Percentiles rank a stretch among this genome's conserved stretches.
These are phyloP conservation scores for Ustilaginoidea virens DNA, from an alignment of 2,329 filamentous ascomycete species.

Conservation along the genomic window DNA sequence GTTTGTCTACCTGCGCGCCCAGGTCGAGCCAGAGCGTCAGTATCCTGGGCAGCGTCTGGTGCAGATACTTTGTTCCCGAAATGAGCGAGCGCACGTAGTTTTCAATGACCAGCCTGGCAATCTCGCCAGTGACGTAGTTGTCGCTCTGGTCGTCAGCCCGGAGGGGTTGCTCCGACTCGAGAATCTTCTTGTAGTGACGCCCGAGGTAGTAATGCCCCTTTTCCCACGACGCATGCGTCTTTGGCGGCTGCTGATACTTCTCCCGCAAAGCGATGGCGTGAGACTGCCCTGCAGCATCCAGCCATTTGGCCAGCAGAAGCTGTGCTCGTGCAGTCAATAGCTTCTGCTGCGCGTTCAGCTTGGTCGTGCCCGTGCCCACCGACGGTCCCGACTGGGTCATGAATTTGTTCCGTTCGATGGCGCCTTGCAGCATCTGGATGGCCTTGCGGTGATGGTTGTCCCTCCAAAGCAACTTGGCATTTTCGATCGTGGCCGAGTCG, in stretches of 20 bases:
- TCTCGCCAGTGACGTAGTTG: constrained; percentile 64
- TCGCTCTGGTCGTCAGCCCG: constrained; percentile 64
- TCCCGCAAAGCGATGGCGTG: constrained; percentile 64
- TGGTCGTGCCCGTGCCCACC: constrained; percentile 17
- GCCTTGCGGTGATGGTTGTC: constrained; percentile 89
- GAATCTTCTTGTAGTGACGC: constrained; percentile 89
- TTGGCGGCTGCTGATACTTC: constrained; percentile 73
- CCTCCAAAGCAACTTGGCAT: constrained; percentile 83
- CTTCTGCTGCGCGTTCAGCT: constrained; percentile 34
- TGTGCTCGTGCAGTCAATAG: constrained; percentile 63
- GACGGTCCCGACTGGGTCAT: constrained; percentile 29
- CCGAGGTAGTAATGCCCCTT: constrained; percentile 96
- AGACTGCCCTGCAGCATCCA: constrained; percentile 87
- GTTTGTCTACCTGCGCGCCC: constrained; percentile 56
- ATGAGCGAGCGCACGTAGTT: constrained; percentile 80
- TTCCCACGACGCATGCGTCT: constrained; percentile 62
- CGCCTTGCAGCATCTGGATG: constrained; percentile 77
- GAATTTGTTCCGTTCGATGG: constrained; percentile 71
- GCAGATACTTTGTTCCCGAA: constrained; percentile 88
- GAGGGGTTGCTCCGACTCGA: constrained; percentile 75
- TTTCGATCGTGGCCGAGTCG: constrained; percentile 80
- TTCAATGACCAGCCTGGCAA: constrained; percentile 77
- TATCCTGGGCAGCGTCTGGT: constrained; percentile 82
- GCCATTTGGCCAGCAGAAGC: constrained; percentile 87
- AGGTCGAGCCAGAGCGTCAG: constrained; percentile 92